These are phyloP conservation scores for Xylaria scruposa DNA, from an alignment of 495 filamentous ascomycete genomes.

Conservation along the genomic window DNA sequence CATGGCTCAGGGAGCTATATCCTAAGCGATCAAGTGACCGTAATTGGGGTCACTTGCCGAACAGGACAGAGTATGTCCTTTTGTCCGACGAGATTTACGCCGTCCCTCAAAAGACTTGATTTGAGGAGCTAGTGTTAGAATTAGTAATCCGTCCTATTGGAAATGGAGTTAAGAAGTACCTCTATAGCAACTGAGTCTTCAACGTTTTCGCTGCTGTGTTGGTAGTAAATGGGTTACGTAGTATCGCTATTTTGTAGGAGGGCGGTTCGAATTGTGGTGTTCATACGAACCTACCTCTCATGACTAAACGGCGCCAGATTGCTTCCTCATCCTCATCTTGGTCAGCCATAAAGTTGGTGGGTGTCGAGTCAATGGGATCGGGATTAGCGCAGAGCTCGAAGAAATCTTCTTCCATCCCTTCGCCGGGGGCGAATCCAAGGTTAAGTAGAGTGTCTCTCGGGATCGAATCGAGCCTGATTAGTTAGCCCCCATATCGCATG, in stretches of 20 bases:
- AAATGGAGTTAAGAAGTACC: background rate
- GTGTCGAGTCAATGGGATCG: conserved; percentile 38
- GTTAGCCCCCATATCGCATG: background rate
- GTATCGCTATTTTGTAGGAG: background rate
- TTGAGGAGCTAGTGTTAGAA: background rate
- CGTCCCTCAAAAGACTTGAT: background rate
- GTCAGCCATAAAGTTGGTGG: conserved; percentile 30
- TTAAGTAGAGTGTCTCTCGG: conserved; percentile 40
- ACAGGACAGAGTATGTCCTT: background rate
- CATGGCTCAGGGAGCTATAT: background rate
- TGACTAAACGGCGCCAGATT: conserved; percentile 43
- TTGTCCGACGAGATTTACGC: background rate
- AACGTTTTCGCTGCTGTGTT: background rate
- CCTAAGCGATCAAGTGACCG: background rate
- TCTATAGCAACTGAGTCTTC: background rate
- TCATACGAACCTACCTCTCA: conserved; percentile 42
- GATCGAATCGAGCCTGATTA: conserved; percentile 38
- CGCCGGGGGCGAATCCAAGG: conserved; percentile 40
- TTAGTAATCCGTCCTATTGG: background rate
- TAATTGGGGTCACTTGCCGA: background rate
- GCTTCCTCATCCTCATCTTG: conserved; percentile 43
- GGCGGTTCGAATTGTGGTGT: background rate
- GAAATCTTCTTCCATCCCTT: conserved; percentile 41
- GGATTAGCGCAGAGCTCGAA: conserved; percentile 42
- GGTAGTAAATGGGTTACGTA: background rate